Percentiles rank a stretch among this genome's conserved stretches.
These are phyloP conservation scores for Neopestalotiopsis sp. DNA, from an alignment of 2,329 filamentous ascomycete species.

Conservation along the genomic window DNA sequence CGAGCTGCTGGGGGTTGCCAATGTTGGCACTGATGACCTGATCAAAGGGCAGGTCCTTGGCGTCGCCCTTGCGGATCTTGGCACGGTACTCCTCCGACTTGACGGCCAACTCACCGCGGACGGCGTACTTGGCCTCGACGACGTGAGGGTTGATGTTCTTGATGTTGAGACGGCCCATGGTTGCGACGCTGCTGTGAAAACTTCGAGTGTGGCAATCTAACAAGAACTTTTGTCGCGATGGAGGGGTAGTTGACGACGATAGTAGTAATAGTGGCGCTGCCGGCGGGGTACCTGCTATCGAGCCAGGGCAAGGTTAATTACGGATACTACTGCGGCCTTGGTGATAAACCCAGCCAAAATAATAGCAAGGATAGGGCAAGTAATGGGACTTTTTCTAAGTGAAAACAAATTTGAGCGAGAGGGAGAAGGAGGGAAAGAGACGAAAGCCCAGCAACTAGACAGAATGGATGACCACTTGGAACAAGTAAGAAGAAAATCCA, in stretches of 20 bases:
- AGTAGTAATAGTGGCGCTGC: neutral
- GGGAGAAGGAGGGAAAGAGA: neutral
- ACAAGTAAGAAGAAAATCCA: neutral
- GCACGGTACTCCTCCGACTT: slow-evolving; percentile 91
- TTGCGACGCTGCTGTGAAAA: slow-evolving; percentile 14
- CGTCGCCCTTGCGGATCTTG: slow-evolving; percentile 65
- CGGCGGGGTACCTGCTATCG: slow-evolving; percentile 11
- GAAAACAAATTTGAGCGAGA: neutral
- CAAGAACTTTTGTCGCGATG: slow-evolving; percentile 10
- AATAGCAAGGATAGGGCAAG: neutral
- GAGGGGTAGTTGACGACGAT: slow-evolving; percentile 10
- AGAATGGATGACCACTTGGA: neutral
- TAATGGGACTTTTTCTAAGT: neutral
- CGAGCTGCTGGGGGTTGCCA: slow-evolving; percentile 97
- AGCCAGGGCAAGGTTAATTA: slow-evolving; percentile 9
- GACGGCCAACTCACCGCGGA: slow-evolving; percentile 92
- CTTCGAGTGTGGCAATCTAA: neutral
- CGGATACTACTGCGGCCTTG: neutral
- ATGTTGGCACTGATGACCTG: slow-evolving; percentile 97
- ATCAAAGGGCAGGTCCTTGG: slow-evolving; percentile 75
- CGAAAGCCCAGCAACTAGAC: neutral
- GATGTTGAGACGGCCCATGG: slow-evolving; percentile 63
- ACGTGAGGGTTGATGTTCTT: slow-evolving; percentile 94
- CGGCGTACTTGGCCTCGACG: slow-evolving; percentile 89
- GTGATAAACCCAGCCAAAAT: neutral